These are phyloP conservation scores for Gnaphalium uliginosum DNA, from an alignment of 129 eudicot genomes.

Conservation along the genomic window DNA sequence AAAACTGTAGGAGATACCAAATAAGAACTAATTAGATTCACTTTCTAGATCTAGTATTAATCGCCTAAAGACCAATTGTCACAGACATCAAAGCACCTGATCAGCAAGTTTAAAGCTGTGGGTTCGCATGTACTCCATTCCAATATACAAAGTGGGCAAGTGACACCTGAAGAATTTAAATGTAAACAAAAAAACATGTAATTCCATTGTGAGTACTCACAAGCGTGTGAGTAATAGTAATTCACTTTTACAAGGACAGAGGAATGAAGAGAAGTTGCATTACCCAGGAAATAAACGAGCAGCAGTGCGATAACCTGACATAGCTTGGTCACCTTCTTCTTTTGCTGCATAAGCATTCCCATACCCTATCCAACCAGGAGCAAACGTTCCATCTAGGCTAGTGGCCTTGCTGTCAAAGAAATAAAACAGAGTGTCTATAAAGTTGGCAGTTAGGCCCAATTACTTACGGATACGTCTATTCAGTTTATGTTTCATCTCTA, in stretches of 20 bases:
- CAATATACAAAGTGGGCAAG: constrained; percentile 82
- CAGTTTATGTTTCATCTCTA: neutral
- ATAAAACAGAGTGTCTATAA: constrained; percentile 8
- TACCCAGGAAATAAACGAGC: constrained; percentile 99
- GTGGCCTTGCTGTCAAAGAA: constrained; percentile 79
- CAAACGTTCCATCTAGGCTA: constrained; percentile 82
- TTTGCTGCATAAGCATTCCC: constrained; percentile 98
- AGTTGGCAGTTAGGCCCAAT: neutral
- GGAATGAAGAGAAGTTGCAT: constrained; percentile 8
- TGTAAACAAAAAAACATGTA: neutral
- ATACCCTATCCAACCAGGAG: constrained; percentile 91
- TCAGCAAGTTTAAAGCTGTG: constrained; percentile 98
- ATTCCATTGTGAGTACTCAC: neutral
- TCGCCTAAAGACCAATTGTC: neutral
- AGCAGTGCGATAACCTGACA: constrained; percentile 97
- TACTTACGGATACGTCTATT: neutral
- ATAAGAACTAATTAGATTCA: constrained; percentile 22
- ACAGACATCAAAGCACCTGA: constrained; percentile 51
- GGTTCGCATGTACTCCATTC: constrained; percentile 99
- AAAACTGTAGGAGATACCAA: constrained; percentile 52
- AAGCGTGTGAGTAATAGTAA: constrained; percentile 19
- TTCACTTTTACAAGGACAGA: neutral
- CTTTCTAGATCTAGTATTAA: neutral
- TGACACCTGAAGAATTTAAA: constrained; percentile 55
- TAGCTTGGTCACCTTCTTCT: constrained; percentile 99